Evolutionary conservation across 148 eudicot genomes (phyloP).

Genomic region (Chenopodium berlandieri): DNA sequence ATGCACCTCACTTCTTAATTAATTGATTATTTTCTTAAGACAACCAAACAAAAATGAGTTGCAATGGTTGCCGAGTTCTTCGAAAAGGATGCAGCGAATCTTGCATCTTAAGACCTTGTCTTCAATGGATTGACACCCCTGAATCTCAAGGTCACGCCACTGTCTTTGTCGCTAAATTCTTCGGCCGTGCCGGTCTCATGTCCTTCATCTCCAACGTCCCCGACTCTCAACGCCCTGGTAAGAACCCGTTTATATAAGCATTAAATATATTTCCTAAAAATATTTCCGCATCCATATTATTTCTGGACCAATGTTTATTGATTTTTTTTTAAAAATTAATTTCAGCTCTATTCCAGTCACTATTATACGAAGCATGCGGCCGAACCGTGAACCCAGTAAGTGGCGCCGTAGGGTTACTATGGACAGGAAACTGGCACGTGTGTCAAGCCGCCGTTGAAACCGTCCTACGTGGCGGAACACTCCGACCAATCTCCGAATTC

Average conservation of each 20-base stretch:
- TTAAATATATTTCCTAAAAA: background rate
- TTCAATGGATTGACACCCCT: conserved; percentile 53
- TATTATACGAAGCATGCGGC: conserved; percentile 72
- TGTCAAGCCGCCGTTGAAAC: conserved; percentile 77
- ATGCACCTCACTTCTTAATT: background rate
- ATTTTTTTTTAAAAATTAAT: background rate
- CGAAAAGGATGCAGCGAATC: conserved; percentile 75
- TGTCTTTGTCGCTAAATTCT: conserved; percentile 74
- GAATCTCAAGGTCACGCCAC: conserved; percentile 76
- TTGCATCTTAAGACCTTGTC: conserved; percentile 53
- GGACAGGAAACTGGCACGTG: conserved; percentile 76
- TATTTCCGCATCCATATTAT: no score
- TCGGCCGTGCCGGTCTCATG: conserved; percentile 76
- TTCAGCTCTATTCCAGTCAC: conserved; percentile 71
- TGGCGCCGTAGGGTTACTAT: conserved; percentile 67
- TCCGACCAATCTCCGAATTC: conserved; percentile 52
- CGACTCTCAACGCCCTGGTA: conserved; percentile 54
- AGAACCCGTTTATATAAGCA: no score
- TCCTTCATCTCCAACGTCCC: conserved; percentile 74
- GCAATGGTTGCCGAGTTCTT: conserved; percentile 72
- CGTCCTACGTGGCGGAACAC: conserved; percentile 63
- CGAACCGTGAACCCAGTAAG: conserved; percentile 80
- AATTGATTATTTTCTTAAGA: background rate
- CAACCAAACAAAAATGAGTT: conserved; percentile 42
- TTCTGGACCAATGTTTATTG: no score